A percentile compares a stretch with the other conserved stretches of the same genome.
phyloP scores from a whole-genome alignment of 345 rosid species.

The Lumnitzera littorea region DNA sequence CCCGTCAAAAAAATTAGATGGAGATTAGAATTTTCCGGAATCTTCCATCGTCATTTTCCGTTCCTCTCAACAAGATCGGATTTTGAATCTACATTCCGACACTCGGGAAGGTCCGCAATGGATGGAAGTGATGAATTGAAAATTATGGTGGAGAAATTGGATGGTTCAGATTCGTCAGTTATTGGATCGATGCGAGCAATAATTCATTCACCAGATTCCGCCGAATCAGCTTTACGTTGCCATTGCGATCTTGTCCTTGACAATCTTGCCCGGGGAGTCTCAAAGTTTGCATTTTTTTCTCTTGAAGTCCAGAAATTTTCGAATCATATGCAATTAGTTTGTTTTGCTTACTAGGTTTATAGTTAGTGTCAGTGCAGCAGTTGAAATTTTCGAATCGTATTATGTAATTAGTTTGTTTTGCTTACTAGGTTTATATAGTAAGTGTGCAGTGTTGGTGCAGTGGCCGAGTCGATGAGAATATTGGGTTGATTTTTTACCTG shows the following conservation, averaged over 20 bases:
- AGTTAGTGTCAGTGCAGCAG: no score
- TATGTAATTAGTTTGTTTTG: no score
- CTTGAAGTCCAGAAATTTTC: neutral
- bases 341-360: neutral
- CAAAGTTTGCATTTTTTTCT: neutral
- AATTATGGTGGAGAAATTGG: constrained; percentile 18
- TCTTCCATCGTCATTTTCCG: neutral
- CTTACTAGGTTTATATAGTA: no score
- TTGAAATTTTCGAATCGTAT: no score
- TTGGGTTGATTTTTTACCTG: no score
- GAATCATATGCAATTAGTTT: neutral
- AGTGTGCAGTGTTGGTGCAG: no score
- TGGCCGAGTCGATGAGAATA: no score
- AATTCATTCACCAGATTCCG: constrained; percentile 38
- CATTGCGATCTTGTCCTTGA: constrained; percentile 33
- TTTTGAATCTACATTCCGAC: neutral
- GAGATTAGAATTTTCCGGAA: no score
- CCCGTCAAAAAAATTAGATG: no score
- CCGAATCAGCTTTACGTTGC: constrained; percentile 60
- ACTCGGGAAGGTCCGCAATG: constrained; percentile 17
- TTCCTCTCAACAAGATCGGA: neutral
- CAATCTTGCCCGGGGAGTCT: constrained; percentile 47
- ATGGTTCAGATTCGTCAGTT: constrained; percentile 37
- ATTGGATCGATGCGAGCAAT: constrained; percentile 39
- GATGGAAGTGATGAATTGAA: constrained; percentile 57